These are phyloP conservation scores for Aspergillus glaucus DNA, from an alignment of 2,329 filamentous ascomycete species.

Conservation along the genomic window DNA sequence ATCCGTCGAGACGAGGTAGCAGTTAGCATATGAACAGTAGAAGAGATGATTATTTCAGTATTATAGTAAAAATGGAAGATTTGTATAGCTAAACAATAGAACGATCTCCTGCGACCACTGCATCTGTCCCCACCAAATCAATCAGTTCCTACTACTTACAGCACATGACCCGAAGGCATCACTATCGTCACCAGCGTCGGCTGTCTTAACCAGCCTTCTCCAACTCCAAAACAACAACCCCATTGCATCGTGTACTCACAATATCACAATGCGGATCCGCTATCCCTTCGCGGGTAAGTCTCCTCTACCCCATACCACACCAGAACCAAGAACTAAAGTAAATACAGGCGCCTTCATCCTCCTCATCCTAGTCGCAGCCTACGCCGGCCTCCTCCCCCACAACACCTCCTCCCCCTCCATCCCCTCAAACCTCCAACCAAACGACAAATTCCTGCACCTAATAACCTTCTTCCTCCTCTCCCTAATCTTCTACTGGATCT, in stretches of 20 bases:
- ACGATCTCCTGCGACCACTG: too few relatives aligned
- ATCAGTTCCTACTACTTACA: neutral
- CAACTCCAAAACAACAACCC: conserved; percentile 5
- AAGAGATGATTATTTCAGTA: neutral
- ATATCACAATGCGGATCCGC: conserved; percentile 69
- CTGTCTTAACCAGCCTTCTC: conserved; percentile 1
- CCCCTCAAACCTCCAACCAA: conserved; percentile 53
- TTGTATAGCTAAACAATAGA: too few relatives aligned
- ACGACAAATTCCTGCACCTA: conserved; percentile 86
- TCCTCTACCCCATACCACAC: neutral
- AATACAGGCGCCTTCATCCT: conserved; percentile 56
- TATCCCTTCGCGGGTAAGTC: conserved; percentile 76
- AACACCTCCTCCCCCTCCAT: conserved; percentile 29
- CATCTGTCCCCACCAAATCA: too few relatives aligned
- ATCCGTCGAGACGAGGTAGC: neutral
- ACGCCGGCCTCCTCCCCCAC: conserved; percentile 65
- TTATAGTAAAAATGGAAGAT: too few relatives aligned
- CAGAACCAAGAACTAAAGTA: conserved; percentile 8
- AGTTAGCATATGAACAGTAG: neutral
- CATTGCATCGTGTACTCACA: conserved; percentile 6
- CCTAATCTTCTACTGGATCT: conserved; percentile 84
- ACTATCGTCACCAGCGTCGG: neutral
- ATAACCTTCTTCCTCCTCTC: conserved; percentile 87
- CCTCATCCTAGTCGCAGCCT: conserved; percentile 69
- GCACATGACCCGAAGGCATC: neutral